A percentile compares a stretch with the other conserved stretches of the same genome.
Conservation (phyloP, 768 basidiomycete species). For the Rhodosporidiobolus odoratus region DNA sequence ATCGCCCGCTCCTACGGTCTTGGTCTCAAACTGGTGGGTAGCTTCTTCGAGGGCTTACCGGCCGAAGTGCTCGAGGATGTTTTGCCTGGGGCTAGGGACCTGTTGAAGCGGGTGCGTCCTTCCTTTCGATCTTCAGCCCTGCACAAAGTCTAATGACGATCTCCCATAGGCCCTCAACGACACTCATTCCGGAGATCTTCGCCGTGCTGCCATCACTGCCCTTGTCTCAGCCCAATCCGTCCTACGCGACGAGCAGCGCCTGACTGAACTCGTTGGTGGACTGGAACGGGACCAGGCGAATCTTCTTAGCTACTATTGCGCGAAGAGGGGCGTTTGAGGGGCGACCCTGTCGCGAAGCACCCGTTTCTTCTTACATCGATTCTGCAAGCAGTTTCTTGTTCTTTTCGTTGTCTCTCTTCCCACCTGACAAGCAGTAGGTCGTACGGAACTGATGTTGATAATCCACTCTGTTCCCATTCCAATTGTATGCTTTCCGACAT, state of each 20-base stretch:
- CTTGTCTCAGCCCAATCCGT: conserved; percentile 35
- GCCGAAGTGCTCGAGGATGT: conserved; percentile 42
- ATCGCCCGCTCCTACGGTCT: conserved; percentile 25
- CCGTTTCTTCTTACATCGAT: no score
- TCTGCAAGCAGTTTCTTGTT: no score
- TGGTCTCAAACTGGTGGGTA: conserved; percentile 35
- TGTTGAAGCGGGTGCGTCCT: conserved; percentile 34
- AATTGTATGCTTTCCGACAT: no score
- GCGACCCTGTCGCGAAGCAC: no score
- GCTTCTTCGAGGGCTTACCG: conserved; percentile 34
- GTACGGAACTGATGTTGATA: no score
- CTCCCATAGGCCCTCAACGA: conserved; percentile 35
- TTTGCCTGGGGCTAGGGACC: conserved; percentile 11
- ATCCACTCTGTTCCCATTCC: no score
- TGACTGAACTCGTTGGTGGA: conserved; percentile 33
- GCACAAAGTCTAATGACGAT: no score
- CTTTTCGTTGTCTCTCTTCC: no score
- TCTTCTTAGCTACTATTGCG: conserved; percentile 21
- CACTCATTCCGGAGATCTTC: conserved; percentile 20
- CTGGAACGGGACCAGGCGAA: conserved; percentile 34
- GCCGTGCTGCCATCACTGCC: conserved; percentile 27
- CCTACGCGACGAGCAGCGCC: conserved; percentile 26
- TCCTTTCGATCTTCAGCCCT: not conserved
- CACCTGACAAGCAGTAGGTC: no score
- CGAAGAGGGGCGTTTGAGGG: conserved; percentile 11